A percentile compares a stretch with the other conserved stretches of the same genome.
phyloP scores from a whole-genome alignment of 371 early-diverging fungal genomes.

The Neoconidiobolus thromboides region DNA sequence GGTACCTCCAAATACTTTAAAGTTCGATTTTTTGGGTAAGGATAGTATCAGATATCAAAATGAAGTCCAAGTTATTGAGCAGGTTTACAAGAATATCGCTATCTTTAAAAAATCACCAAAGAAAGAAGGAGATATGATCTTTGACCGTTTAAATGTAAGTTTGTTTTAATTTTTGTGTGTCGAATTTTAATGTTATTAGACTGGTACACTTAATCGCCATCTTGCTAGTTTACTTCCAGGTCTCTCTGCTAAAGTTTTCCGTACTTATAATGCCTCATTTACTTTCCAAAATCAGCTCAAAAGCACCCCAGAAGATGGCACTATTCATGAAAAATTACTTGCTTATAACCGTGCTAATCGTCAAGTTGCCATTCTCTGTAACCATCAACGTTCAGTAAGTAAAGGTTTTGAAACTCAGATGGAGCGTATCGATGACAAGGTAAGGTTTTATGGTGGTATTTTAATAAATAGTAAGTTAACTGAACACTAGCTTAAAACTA shows the following conservation, averaged over 20 bases:
- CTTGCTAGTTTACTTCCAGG: conserved; percentile 73
- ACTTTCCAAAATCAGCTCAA: conserved; percentile 81
- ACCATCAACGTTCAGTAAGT: conserved; percentile 83
- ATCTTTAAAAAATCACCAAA: conserved; percentile 69
- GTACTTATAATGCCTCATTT: conserved; percentile 91
- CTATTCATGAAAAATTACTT: conserved; percentile 65
- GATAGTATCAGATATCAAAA: conserved; percentile 91
- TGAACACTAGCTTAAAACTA: conserved; percentile 31
- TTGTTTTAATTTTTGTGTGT: neutral
- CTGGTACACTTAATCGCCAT: conserved; percentile 68
- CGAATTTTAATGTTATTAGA: conserved; percentile 16
- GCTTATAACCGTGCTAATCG: conserved; percentile 94
- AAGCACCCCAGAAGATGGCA: conserved; percentile 42
- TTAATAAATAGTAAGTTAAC: conserved; percentile 1
- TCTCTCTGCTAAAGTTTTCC: conserved; percentile 93
- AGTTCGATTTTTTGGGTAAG: conserved; percentile 95
- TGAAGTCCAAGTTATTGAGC: conserved; percentile 58
- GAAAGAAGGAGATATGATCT: conserved; percentile 50
- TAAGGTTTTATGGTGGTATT: conserved; percentile 8
- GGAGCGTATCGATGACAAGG: conserved; percentile 59
- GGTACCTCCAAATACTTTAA: conserved; percentile 49
- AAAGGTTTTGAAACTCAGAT: conserved; percentile 66
- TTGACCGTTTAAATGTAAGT: conserved; percentile 72
- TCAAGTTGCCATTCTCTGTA: conserved; percentile 89
- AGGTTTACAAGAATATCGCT: conserved; percentile 80